phyloP scores from a whole-genome alignment of 2,329 filamentous ascomycete species.

The Falciphora oryzae region DNA sequence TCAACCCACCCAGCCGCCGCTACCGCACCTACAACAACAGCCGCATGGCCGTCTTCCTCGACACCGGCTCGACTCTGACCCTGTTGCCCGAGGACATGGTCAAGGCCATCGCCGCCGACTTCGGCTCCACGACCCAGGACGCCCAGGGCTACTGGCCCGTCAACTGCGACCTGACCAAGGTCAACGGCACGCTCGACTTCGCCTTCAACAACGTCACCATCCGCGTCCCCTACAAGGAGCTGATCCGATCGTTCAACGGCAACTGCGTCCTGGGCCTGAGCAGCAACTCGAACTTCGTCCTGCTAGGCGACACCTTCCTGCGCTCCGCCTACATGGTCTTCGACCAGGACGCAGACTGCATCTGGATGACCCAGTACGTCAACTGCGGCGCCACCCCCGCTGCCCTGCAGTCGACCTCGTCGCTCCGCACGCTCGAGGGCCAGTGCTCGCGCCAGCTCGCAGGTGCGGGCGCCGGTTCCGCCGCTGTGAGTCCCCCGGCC shows the following conservation, averaged over 20 bases:
- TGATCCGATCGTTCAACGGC: slow-evolving; percentile 34
- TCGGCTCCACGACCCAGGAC: slow-evolving; percentile 36
- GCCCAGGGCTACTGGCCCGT: slow-evolving; percentile 39
- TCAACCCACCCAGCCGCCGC: slow-evolving; percentile 32
- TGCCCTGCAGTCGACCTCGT: slow-evolving; percentile 20
- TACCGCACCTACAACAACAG: slow-evolving; percentile 30
- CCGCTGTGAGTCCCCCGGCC: neutral
- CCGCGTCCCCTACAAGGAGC: slow-evolving; percentile 42
- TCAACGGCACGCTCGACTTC: slow-evolving; percentile 42
- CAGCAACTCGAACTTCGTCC: slow-evolving; percentile 38
- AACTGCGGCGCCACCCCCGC: slow-evolving; percentile 44
- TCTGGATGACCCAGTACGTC: slow-evolving; percentile 44
- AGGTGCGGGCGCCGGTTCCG: neutral
- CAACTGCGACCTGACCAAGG: slow-evolving; percentile 35
- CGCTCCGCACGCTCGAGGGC: slow-evolving; percentile 15
- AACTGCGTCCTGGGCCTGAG: slow-evolving; percentile 45
- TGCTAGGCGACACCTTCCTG: slow-evolving; percentile 56
- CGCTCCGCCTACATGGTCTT: slow-evolving; percentile 51
- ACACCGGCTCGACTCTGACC: slow-evolving; percentile 64
- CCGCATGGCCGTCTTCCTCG: slow-evolving; percentile 55
- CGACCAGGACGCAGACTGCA: slow-evolving; percentile 41
- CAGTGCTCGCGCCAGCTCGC: slow-evolving; percentile 9
- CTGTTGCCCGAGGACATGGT: slow-evolving; percentile 56
- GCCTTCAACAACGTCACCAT: slow-evolving; percentile 42
- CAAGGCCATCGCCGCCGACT: slow-evolving; percentile 40